Percentiles rank a stretch among this genome's conserved stretches.
These are phyloP conservation scores for Solanum paucissectum DNA, from an alignment of 257 asterid genomes.

Conservation along the genomic window DNA sequence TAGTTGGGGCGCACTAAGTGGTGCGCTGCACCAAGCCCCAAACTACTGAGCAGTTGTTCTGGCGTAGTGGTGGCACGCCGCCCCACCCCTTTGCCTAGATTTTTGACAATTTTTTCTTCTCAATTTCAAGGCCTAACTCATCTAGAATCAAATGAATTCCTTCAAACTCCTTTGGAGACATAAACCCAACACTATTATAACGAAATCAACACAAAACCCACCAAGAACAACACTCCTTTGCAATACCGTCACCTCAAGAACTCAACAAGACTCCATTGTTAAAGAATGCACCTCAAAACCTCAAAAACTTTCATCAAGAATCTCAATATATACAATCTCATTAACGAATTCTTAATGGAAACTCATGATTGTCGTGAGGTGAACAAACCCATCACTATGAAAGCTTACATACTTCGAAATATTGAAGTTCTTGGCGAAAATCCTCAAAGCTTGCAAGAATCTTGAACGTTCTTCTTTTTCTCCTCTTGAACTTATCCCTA, in stretches of 20 bases:
- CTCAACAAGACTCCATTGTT: background rate
- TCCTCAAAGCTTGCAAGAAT: background rate
- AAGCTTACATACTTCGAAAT: background rate
- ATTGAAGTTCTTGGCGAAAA: background rate
- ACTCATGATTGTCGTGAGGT: background rate
- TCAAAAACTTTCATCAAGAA: too few relatives aligned
- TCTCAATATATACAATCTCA: background rate
- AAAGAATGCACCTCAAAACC: background rate
- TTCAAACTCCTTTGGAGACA: background rate
- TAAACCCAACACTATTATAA: background rate
- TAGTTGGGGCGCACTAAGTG: background rate
- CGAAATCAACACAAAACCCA: background rate
- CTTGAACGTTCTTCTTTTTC: background rate
- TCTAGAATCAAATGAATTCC: background rate
- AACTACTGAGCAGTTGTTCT: too few relatives aligned
- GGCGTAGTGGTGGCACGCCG: background rate
- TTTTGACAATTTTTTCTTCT: background rate
- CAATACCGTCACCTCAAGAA: background rate
- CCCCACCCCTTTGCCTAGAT: background rate
- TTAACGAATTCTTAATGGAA: background rate
- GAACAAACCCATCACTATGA: background rate
- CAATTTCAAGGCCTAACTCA: background rate
- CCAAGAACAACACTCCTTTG: background rate
- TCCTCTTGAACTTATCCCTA: background rate
- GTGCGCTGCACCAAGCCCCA: accelerated